phyloP scores from a whole-genome alignment of 1,139 yeast genomes.

The Waltiozyma sp. region DNA sequence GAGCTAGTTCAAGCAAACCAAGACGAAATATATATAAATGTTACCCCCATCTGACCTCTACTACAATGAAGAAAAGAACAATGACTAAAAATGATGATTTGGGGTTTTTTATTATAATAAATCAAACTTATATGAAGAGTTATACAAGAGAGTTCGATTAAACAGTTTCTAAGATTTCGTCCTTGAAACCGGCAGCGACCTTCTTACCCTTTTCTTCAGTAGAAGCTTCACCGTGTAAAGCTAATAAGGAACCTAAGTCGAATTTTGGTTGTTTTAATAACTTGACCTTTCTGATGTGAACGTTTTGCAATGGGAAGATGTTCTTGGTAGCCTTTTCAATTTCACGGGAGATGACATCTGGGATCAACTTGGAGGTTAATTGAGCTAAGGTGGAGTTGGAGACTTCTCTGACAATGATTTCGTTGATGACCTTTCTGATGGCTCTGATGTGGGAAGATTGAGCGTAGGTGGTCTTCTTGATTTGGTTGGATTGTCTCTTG shows the following conservation, averaged over 20 bases:
- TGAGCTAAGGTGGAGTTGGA: slow-evolving; percentile 77
- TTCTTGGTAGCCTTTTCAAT: slow-evolving; percentile 77
- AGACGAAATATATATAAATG: too few species aligned
- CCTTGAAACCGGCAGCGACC: slow-evolving; percentile 82
- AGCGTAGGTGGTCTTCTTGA: slow-evolving; percentile 86
- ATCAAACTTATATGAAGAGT: neutral
- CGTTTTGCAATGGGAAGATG: slow-evolving; percentile 85
- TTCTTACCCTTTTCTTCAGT: slow-evolving; percentile 84
- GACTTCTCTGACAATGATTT: slow-evolving; percentile 79
- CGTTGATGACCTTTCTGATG: slow-evolving; percentile 75
- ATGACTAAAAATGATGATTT: neutral
- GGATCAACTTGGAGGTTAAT: slow-evolving; percentile 79
- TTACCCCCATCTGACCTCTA: too few species aligned
- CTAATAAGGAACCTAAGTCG: slow-evolving; percentile 79
- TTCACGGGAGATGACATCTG: slow-evolving; percentile 87
- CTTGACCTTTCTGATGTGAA: slow-evolving; percentile 87
- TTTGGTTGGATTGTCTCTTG: slow-evolving; percentile 81
- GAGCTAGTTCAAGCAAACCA: too few species aligned
- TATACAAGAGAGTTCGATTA: slow-evolving; percentile 23
- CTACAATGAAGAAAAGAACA: neutral
- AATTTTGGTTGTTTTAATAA: slow-evolving; percentile 85
- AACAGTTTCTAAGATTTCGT: slow-evolving; percentile 79
- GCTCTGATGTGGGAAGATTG: slow-evolving; percentile 85
- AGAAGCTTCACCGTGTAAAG: slow-evolving; percentile 85
- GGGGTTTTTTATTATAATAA: neutral